Percentiles rank a stretch among this genome's conserved stretches.
These are phyloP conservation scores for Amanita pallidorosea DNA, from an alignment of 768 basidiomycete species.

Conservation along the genomic window DNA sequence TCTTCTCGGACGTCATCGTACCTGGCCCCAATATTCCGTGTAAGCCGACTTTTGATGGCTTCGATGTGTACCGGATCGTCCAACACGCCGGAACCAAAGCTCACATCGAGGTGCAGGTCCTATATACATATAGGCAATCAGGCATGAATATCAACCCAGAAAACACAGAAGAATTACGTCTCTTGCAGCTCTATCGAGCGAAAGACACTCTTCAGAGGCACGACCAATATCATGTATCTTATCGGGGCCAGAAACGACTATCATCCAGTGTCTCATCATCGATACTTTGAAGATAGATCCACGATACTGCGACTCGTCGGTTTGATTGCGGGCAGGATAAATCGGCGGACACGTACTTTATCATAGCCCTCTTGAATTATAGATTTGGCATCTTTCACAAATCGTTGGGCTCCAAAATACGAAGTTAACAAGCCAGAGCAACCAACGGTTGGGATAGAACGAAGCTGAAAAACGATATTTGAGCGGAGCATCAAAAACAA, in stretches of 20 bases:
- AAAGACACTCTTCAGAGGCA: slow-evolving; percentile 34
- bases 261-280: slow-evolving; percentile 30
- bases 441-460: slow-evolving; percentile 1
- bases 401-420: slow-evolving; percentile 6
- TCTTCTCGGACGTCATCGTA: slow-evolving; percentile 17
- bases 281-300: slow-evolving; percentile 30
- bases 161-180: slow-evolving; percentile 5
- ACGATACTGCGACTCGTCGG: slow-evolving; percentile 10
- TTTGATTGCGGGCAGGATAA: neutral
- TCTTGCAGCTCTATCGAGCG: slow-evolving; percentile 24
- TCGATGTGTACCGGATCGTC: slow-evolving; percentile 9
- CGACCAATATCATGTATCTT: slow-evolving; percentile 34
- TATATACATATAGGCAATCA: slow-evolving; percentile 5
- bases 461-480: neutral
- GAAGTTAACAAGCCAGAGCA: neutral
- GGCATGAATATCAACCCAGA: neutral
- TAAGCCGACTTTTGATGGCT: slow-evolving; percentile 15
- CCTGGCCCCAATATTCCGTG: slow-evolving; percentile 15
- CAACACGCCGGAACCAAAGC: slow-evolving; percentile 16
- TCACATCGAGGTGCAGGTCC: slow-evolving; percentile 23
- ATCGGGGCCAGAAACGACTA: slow-evolving; percentile 28
- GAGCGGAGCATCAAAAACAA: too few relatives aligned
- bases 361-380: slow-evolving; percentile 23
- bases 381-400: slow-evolving; percentile 12
- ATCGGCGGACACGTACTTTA: slow-evolving; percentile 12